Conservation (phyloP, 306 rosid species). For the Cajanus cajan region DNA sequence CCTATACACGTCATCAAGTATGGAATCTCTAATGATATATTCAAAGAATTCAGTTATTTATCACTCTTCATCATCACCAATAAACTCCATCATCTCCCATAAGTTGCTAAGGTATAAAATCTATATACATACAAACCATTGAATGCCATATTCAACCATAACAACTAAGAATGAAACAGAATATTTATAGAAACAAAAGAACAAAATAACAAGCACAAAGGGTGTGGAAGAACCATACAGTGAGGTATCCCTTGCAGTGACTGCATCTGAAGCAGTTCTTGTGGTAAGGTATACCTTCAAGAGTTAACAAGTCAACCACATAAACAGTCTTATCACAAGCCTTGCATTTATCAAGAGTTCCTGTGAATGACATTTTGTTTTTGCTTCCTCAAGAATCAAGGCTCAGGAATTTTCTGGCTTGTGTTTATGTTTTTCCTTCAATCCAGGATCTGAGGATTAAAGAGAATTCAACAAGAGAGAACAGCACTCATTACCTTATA, state of each 20-base stretch:
- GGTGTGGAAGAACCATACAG: constrained; percentile 46
- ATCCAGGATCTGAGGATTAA: constrained; percentile 43
- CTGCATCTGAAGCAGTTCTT: constrained; percentile 93
- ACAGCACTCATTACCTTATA: constrained; percentile 16
- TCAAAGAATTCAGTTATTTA: too few relatives aligned
- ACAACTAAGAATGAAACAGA: neutral
- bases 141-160: neutral
- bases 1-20: too few relatives aligned
- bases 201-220: neutral
- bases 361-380: constrained; percentile 81
- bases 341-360: constrained; percentile 95
- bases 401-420: neutral
- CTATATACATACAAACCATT: neutral
- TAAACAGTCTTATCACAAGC: constrained; percentile 97
- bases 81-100: too few relatives aligned
- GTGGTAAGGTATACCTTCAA: constrained; percentile 83
- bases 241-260: constrained; percentile 94
- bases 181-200: neutral
- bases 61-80: too few relatives aligned
- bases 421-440: constrained; percentile 16
- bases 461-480: constrained; percentile 34
- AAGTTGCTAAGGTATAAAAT: too few relatives aligned
- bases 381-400: constrained; percentile 10
- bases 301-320: constrained; percentile 87
- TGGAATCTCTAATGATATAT: too few relatives aligned